Evolutionary conservation across 2,329 filamentous ascomycete genomes (phyloP).

Genomic region (Alternaria triticimaculans): DNA sequence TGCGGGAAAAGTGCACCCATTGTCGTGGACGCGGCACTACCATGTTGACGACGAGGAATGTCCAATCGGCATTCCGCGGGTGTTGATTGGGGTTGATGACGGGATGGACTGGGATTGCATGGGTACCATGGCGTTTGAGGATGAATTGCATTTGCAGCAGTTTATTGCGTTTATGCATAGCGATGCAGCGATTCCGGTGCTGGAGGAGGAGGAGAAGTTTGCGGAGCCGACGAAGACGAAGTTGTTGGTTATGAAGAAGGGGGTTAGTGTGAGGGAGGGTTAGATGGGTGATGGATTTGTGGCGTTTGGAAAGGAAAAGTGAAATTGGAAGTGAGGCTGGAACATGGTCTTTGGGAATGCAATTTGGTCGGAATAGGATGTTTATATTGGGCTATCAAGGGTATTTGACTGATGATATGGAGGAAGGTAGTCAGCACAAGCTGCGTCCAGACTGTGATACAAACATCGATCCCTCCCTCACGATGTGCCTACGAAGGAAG

Average conservation of each 20-base stretch:
- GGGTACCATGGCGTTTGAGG: slow-evolving; percentile 24
- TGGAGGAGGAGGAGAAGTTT: slow-evolving; percentile 29
- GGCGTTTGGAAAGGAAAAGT: neutral
- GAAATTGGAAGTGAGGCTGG: neutral
- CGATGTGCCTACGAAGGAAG: neutral
- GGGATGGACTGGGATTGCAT: slow-evolving; percentile 29
- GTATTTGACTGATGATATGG: neutral
- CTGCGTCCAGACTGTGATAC: neutral
- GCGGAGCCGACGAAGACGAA: slow-evolving; percentile 18
- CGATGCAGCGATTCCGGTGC: slow-evolving; percentile 10
- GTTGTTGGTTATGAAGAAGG: slow-evolving; percentile 23
- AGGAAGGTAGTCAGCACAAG: neutral
- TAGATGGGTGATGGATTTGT: neutral
- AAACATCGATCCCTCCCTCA: neutral
- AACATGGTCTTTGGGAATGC: neutral
- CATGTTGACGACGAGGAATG: slow-evolving; percentile 21
- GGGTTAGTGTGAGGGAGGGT: neutral
- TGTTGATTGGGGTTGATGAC: slow-evolving; percentile 16
- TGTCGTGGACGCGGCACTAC: slow-evolving; percentile 25
- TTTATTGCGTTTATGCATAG: slow-evolving; percentile 28
- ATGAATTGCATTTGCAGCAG: slow-evolving; percentile 29
- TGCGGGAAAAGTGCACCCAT: slow-evolving; percentile 21
- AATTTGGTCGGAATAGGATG: neutral
- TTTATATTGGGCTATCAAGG: neutral
- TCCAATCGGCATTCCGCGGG: slow-evolving; percentile 14